phyloP scores from a whole-genome alignment of 1,284 basidiomycete genomes.

The Garcileccinum viscosum region DNA sequence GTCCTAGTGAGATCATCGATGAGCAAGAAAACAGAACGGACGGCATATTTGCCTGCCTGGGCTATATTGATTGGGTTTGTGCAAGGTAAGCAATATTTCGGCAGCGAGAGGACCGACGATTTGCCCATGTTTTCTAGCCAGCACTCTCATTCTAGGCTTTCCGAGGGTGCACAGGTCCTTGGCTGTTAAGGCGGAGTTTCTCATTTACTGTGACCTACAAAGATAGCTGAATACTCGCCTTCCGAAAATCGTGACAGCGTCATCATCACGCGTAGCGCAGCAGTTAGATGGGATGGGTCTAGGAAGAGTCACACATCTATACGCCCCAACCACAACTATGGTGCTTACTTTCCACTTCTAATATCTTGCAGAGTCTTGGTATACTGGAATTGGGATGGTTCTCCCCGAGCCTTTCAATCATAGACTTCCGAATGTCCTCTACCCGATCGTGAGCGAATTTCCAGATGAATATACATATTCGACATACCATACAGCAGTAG shows the following conservation, averaged over 20 bases:
- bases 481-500: slow-evolving; percentile 18
- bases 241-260: slow-evolving; percentile 18
- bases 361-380: slow-evolving; percentile 25
- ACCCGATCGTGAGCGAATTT: neutral
- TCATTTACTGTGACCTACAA: neutral
- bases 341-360: slow-evolving; percentile 17
- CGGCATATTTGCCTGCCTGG: neutral
- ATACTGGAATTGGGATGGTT: neutral
- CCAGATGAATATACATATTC: neutral
- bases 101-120: slow-evolving; percentile 28
- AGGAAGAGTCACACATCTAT: neutral
- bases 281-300: slow-evolving; percentile 18
- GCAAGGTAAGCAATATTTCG: slow-evolving; percentile 24
- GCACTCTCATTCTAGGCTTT: slow-evolving; percentile 16
- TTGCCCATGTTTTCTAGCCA: slow-evolving; percentile 16
- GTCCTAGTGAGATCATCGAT: slow-evolving; percentile 8
- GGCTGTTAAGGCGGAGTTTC: slow-evolving; percentile 4
- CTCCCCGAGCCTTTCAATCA: slow-evolving; percentile 18
- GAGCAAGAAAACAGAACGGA: neutral
- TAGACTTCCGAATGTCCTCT: slow-evolving; percentile 15
- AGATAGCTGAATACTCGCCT: slow-evolving; percentile 6
- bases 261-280: slow-evolving; percentile 26
- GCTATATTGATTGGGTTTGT: neutral
- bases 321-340: neutral
- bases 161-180: slow-evolving; percentile 1